Base-by-base conservation (phyloP, 2,329 filamentous ascomycete genomes). In the Ceratocystis cubensis region DNA sequence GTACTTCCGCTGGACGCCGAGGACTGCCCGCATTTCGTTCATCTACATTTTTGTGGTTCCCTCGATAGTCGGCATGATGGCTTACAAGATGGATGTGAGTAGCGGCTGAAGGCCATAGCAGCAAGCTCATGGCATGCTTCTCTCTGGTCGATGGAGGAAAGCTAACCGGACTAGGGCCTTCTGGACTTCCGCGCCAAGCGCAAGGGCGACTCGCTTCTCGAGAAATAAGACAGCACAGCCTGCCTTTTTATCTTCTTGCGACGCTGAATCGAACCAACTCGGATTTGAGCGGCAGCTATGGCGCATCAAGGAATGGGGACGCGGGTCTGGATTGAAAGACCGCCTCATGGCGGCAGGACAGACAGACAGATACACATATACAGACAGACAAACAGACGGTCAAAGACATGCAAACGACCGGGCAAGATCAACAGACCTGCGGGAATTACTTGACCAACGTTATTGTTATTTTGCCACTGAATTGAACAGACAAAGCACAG, bases 1-100 rank as follows among this genome's bases (percentile, higher is more conserved):
- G 79, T 96, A 90, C 84, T 99, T 97, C 84, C 84, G 91, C 76
- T 97, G 91, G 90, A 97, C 88, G 45, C 83, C 85, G 64, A 83
- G 88, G 73, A 96, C 91, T 59, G 91, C 90, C 37, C 85, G 84
- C 78, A 77, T 96, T 73, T 86, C 87, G 3, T 84, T 96, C 74
- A 80, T 87, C 70, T 96, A 93, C 76, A 82, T 88, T 67, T 78
- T 86, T 44, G 78, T 87, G 65, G 83, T 96, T 56, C 94, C 94
- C 6, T 76, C 78, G 50, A 79, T 88, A 67, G 72, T 96, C 10
- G 86, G 86, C 61, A 86, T 86, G 73, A 73, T 89, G 66, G 90
- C 85, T 67, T 95, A 89, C 75, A 85, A 84, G 74, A 92, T 87
- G 69, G 93, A 97, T 73, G 94, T 97, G 78, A 85, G 91, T 84